Percentiles rank a stretch among this genome's conserved stretches.
Evolutionary conservation across 345 rosid species (phyloP).

Genomic region (Durio zibethinus): DNA sequence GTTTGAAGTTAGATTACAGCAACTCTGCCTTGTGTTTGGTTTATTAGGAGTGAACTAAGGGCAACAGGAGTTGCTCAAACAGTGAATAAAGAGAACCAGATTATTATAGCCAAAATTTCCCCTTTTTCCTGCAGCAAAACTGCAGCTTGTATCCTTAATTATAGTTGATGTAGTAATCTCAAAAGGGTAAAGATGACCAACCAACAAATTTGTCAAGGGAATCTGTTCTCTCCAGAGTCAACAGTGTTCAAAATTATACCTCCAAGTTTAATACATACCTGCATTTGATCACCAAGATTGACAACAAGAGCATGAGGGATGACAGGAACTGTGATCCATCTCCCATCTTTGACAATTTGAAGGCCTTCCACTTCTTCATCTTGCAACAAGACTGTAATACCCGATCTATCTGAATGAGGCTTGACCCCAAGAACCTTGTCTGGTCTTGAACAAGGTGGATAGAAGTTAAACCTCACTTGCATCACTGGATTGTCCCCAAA

Average conservation of each 20-base stretch:
- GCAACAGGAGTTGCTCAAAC: background rate
- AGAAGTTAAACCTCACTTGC: constrained; percentile 50
- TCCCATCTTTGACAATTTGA: constrained; percentile 32
- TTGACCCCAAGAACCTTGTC: constrained; percentile 46
- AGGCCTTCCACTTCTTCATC: constrained; percentile 48
- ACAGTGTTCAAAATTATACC: background rate
- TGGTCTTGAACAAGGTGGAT: constrained; percentile 48
- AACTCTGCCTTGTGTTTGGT: background rate
- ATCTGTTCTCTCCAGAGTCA: background rate
- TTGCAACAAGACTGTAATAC: constrained; percentile 44
- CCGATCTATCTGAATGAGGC: constrained; percentile 54
- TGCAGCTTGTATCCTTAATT: background rate
- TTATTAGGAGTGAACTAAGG: background rate
- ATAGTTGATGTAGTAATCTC: background rate
- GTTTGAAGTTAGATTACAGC: background rate
- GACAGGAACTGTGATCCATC: constrained; percentile 44
- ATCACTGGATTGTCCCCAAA: constrained; percentile 33
- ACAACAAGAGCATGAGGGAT: constrained; percentile 45
- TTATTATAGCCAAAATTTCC: background rate
- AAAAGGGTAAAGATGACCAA: background rate
- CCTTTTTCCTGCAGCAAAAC: background rate
- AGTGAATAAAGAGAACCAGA: background rate
- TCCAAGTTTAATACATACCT: constrained; percentile 23
- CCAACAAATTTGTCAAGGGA: background rate
- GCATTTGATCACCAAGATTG: constrained; percentile 53